Base-by-base conservation (phyloP, 495 filamentous ascomycete species). In the Aspergillus incahuasiensis region DNA sequence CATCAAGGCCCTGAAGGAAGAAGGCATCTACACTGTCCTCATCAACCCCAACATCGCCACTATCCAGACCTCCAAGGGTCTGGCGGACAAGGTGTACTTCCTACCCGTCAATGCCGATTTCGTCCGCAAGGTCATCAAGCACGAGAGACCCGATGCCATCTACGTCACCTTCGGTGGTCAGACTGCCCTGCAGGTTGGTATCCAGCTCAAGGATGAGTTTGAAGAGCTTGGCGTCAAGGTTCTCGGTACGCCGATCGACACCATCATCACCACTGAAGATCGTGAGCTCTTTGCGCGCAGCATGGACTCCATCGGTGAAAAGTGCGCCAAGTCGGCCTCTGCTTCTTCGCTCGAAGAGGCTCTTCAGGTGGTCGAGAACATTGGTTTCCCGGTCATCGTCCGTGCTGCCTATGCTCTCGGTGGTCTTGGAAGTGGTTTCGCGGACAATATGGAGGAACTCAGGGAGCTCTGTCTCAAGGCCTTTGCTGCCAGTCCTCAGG, bases 21-120 rank as follows among this genome's bases (percentile, higher is more conserved):
- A 95, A 63, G 92, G 90, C 28, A 95, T 97, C 35, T 86, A 91
- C 67, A 96, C 94, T 5, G 88, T 98, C 52, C 76, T 98, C 61
- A 96, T 98, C 69, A 98, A 98, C 71, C 94, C 94, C 46, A 98
- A 98, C 70, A 97, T 98, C 69, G 94, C 94, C 48, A 98, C 94
- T 52, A 96, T 98, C 60, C 94, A 98, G 74, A 98, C 94, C 19
- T 95, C 92, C 61, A 94, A 96, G 76, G 84, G 84, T 62, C 83
- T 98, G 61, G 91, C 91, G 52, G 94, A 98, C 71, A 96, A 98
- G 78, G 90, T 98, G 55, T 98, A 97, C 78, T 98, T 97, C 78
- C 83, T 98, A 19, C 94, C 94, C 19, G 91, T 98, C 64, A 97
- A 90, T 32, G 86, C 90, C 21, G 92, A 97, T 59, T 97, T 96